These are phyloP conservation scores for Nigrospora sphaerica DNA, from an alignment of 2,329 filamentous ascomycete species.

Conservation along the genomic window DNA sequence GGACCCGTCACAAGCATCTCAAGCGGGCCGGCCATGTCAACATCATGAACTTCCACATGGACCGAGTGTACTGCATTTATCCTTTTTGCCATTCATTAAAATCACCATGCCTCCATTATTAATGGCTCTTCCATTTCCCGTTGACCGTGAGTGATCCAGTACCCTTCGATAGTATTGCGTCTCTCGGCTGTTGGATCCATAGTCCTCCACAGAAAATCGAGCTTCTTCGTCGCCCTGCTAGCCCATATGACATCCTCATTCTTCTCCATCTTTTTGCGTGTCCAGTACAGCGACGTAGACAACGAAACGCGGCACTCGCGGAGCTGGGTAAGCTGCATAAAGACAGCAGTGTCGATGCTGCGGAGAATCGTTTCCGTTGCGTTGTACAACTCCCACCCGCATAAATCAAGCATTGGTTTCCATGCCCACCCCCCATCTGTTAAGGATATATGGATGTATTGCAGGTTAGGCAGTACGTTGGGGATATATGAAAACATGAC, in stretches of 20 bases:
- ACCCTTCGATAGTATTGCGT: background rate
- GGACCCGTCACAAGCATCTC: background rate
- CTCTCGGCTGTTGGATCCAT: background rate
- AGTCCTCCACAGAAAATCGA: background rate
- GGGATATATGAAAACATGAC: background rate
- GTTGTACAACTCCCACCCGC: conserved; percentile 2
- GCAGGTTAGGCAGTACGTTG: background rate
- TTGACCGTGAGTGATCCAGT: background rate
- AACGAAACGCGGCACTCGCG: conserved; percentile 4
- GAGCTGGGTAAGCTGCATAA: background rate
- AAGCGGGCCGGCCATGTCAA: background rate
- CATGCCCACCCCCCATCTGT: background rate
- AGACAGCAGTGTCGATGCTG: conserved; percentile 1
- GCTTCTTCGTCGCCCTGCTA: background rate
- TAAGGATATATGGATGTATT: background rate
- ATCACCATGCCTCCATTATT: no score
- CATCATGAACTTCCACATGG: background rate
- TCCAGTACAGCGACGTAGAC: conserved; percentile 1
- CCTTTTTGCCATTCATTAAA: background rate
- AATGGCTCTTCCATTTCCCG: background rate
- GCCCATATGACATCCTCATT: conserved; percentile 1
- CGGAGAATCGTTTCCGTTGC: conserved; percentile 4
- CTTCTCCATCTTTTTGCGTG: conserved; percentile 4
- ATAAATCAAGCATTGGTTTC: background rate
- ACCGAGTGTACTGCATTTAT: background rate